Base-by-base conservation (phyloP, 768 basidiomycete species). In the Collybiopsis confluens region DNA sequence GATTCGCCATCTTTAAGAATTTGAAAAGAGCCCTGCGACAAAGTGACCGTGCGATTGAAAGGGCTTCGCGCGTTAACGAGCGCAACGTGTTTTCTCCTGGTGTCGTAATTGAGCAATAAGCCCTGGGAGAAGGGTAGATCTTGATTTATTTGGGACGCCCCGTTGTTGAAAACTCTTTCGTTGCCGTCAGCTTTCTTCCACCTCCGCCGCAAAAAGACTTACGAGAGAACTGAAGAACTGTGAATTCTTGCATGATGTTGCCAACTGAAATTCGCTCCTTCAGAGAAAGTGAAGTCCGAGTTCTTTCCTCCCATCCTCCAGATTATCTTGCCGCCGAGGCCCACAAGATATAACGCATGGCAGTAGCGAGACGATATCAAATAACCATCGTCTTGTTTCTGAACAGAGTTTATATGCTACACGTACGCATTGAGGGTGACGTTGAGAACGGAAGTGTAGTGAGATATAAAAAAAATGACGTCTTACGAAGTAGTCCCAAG, bases 231-330 rank as follows among this genome's bases (percentile, higher is more conserved):
- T 11, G 7, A 43, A 15, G 30, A 20, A 36, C 13, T 50, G 4
- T 23, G 53, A 16, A 27, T 33, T 38, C 20, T 57, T 55, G 52
- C 61, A 30, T 62, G 57, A 45, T 62, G 59, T 37, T 62, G 61
- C 50, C 50, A 62, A 30, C 54, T 51, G 48, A 62, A 58, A 23
- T 58, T 43, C 15, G 54, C 47, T 37, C 58, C 54, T 37, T 57
- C 24, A 4, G 48, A 51, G 4, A 47, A 38, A 21, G 57, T 56
- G 45, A 62, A 62, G 23, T 56, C 38, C 2, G 56, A 58, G 23
- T 44, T 44, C 40, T 57, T 60, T 8, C 61, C 61, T 3, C 61
- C 61, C 21, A 62, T 55, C 3, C 56, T 55, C 61, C 61, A 62
- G 3, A 60, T 21, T 42, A 62, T 60, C 4, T 54, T 54, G 4